phyloP scores from a whole-genome alignment of 768 basidiomycete species.

The Kwoniella dejecticola region DNA sequence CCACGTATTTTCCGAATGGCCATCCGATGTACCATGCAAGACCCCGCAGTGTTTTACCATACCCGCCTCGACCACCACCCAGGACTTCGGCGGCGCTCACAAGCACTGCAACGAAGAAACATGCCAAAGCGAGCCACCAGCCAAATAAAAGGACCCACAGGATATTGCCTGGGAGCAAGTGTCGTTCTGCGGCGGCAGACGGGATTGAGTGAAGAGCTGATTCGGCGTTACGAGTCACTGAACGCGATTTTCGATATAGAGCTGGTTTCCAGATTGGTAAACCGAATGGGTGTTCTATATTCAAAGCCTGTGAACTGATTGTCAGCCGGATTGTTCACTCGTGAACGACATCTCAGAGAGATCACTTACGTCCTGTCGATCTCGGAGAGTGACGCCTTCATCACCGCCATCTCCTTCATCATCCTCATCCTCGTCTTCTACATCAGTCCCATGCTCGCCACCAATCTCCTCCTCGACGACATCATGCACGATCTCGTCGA shows the following conservation, averaged over 20 bases:
- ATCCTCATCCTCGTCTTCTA: slow-evolving; percentile 32
- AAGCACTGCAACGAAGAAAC: slow-evolving; percentile 67
- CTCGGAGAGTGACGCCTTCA: slow-evolving; percentile 87
- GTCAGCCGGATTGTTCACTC: slow-evolving; percentile 15
- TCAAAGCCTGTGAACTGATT: slow-evolving; percentile 62
- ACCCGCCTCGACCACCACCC: slow-evolving; percentile 74
- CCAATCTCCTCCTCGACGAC: slow-evolving; percentile 38
- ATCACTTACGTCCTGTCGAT: slow-evolving; percentile 78
- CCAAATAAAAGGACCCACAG: slow-evolving; percentile 89
- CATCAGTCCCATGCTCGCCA: slow-evolving; percentile 25
- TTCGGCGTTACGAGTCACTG: slow-evolving; percentile 94
- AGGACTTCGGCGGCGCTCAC: slow-evolving; percentile 68
- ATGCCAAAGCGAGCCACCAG: slow-evolving; percentile 83
- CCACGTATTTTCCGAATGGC: slow-evolving; percentile 99
- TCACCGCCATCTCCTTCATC: slow-evolving; percentile 60
- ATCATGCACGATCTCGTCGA: slow-evolving; percentile 47
- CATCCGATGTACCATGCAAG: slow-evolving; percentile 94
- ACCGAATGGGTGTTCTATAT: slow-evolving; percentile 98
- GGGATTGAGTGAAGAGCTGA: slow-evolving; percentile 89
- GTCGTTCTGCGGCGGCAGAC: slow-evolving; percentile 88
- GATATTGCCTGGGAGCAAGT: slow-evolving; percentile 89
- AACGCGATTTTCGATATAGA: slow-evolving; percentile 93
- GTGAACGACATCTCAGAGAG: not conserved
- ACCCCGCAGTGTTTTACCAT: slow-evolving; percentile 82
- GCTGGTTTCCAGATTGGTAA: slow-evolving; percentile 99